Evolutionary conservation across 1,284 basidiomycete genomes (phyloP).

Genomic region (Ceratobasidium theobromae): DNA sequence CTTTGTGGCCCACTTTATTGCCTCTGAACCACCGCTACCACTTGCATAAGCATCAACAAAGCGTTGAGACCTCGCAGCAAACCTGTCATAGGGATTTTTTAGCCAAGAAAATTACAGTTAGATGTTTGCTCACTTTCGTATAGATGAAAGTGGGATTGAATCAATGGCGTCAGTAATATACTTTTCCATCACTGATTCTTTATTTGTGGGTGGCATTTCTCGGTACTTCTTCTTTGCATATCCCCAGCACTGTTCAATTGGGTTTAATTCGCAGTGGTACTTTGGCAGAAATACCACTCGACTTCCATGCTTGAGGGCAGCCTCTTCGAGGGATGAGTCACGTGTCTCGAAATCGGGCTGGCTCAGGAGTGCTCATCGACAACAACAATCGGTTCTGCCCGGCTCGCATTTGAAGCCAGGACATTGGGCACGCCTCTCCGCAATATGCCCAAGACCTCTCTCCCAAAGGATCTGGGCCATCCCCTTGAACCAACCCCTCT

Average conservation of each 20-base stretch:
- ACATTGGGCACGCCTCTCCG: constrained; percentile 22
- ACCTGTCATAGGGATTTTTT: too few relatives aligned
- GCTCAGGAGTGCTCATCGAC: constrained; percentile 12
- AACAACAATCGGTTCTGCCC: constrained; percentile 18
- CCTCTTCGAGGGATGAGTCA: constrained; percentile 15
- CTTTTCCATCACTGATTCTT: constrained; percentile 16
- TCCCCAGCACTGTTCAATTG: constrained; percentile 30
- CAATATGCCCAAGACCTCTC: neutral
- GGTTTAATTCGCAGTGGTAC: constrained; percentile 35
- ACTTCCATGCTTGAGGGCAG: constrained; percentile 11
- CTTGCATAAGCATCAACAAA: constrained; percentile 33
- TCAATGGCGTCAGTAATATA: constrained; percentile 21
- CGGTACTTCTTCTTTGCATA: constrained; percentile 7
- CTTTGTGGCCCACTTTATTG: constrained; percentile 29
- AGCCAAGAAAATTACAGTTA: neutral
- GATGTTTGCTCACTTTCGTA: constrained; percentile 18
- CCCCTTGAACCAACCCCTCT: constrained; percentile 40
- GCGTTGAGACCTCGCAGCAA: constrained; percentile 16
- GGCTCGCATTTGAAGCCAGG: constrained; percentile 27
- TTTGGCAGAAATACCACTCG: constrained; percentile 34
- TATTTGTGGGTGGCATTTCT: neutral
- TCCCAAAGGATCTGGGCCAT: constrained; percentile 8
- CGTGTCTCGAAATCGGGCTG: constrained; percentile 31
- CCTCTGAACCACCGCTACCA: neutral
- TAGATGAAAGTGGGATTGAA: constrained; percentile 1